Evolutionary conservation across 345 rosid species (phyloP).

Genomic region (Moringa oleifera): DNA sequence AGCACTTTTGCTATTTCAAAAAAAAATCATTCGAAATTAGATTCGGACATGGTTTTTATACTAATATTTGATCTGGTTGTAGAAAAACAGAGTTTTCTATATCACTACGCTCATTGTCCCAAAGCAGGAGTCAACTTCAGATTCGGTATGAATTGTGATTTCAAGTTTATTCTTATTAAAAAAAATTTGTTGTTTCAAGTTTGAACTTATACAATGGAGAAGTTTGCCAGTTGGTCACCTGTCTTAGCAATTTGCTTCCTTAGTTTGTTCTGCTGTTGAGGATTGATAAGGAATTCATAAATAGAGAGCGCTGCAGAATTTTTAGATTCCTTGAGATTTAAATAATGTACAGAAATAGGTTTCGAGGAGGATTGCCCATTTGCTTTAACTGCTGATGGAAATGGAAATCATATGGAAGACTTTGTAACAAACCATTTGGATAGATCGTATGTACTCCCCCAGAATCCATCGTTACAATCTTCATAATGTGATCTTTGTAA

Average conservation of each 20-base stretch:
- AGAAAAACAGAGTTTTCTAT: conserved; percentile 96
- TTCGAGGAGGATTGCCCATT: not conserved
- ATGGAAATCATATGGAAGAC: not conserved
- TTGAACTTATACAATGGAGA: too few relatives aligned
- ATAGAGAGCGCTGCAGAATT: not conserved
- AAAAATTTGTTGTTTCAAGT: too few relatives aligned
- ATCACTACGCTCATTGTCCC: conserved; percentile 91
- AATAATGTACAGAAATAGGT: not conserved
- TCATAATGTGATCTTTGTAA: too few relatives aligned
- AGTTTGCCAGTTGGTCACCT: not conserved
- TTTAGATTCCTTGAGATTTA: not conserved
- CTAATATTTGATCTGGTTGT: conserved; percentile 13
- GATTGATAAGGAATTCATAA: not conserved
- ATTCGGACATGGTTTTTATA: conserved; percentile 13
- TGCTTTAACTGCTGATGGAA: not conserved
- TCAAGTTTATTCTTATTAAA: not conserved
- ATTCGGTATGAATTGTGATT: conserved; percentile 49
- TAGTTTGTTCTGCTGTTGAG: not conserved
- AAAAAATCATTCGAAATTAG: not conserved
- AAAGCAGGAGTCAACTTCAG: conserved; percentile 97
- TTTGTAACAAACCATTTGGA: too few relatives aligned
- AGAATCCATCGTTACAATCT: too few relatives aligned
- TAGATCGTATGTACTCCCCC: too few relatives aligned
- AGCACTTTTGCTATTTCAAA: not conserved
- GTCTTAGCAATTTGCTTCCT: not conserved